A percentile compares a stretch with the other conserved stretches of the same genome.
Evolutionary conservation across 2,329 filamentous ascomycete species (phyloP).

Genomic region (Phyllosticta citribraziliensis): DNA sequence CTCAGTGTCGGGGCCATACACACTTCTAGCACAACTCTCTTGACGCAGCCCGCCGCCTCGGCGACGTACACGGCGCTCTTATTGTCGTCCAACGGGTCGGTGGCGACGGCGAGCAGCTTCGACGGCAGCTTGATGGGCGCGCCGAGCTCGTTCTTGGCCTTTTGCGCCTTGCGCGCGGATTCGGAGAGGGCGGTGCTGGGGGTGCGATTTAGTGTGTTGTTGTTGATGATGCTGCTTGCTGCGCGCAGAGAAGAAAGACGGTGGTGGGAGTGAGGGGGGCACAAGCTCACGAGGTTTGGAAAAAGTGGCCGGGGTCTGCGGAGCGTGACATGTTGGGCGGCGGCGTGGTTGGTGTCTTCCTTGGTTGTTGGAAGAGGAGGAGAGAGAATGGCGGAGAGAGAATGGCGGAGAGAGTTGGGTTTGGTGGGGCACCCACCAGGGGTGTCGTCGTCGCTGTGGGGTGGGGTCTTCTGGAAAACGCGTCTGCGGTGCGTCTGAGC

Average conservation of each 20-base stretch:
- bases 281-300: conserved; percentile 70
- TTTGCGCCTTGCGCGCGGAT: conserved; percentile 55
- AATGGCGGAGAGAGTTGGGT: not conserved
- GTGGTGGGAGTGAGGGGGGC: not conserved
- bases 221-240: no score
- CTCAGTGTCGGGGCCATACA: conserved; percentile 31
- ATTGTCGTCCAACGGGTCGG: conserved; percentile 55
- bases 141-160: conserved; percentile 74
- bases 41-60: conserved; percentile 74
- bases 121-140: conserved; percentile 70
- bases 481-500: conserved; percentile 10
- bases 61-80: conserved; percentile 62
- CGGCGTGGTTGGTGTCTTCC: not conserved
- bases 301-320: conserved; percentile 71
- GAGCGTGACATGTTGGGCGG: conserved; percentile 53
- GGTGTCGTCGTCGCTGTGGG: not conserved
- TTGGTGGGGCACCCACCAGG: not conserved
- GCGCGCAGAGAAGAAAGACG: not conserved
- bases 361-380: not conserved
- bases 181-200: conserved; percentile 40
- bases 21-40: conserved; percentile 67
- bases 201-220: not conserved
- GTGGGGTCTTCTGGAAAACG: conserved; percentile 1
- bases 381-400: not conserved
- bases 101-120: conserved; percentile 68